Conservation (phyloP, 1,284 basidiomycete genomes). For the Kalmanozyma brasiliensis region DNA sequence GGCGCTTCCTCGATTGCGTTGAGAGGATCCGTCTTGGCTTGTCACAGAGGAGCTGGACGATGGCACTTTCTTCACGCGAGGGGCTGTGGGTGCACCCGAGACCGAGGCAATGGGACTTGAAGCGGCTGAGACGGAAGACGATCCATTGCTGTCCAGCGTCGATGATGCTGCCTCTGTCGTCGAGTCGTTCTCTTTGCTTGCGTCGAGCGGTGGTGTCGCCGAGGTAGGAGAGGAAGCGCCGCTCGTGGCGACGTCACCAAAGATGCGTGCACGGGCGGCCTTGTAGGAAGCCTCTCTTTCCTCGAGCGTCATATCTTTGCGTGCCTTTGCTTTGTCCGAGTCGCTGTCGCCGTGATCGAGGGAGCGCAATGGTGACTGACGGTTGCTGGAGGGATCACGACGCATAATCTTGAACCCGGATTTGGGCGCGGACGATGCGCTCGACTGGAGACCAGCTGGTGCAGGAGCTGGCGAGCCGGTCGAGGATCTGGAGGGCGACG, state of each 20-base stretch:
- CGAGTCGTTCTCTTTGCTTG: slow-evolving; percentile 3
- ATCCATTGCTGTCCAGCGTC: slow-evolving; percentile 3
- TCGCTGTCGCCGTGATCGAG: slow-evolving; percentile 21
- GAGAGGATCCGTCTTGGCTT: slow-evolving; percentile 16
- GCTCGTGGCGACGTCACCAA: slow-evolving; percentile 32
- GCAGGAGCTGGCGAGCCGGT: slow-evolving; percentile 12
- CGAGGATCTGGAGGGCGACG: slow-evolving; percentile 13
- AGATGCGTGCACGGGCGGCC: slow-evolving; percentile 58
- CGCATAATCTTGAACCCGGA: slow-evolving; percentile 51
- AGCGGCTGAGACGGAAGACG: slow-evolving; percentile 22
- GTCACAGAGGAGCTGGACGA: slow-evolving; percentile 19
- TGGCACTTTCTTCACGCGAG: slow-evolving; percentile 10
- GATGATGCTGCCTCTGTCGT: neutral
- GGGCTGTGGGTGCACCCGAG: slow-evolving; percentile 7
- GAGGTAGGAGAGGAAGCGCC: slow-evolving; percentile 22
- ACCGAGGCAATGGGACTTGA: slow-evolving; percentile 25
- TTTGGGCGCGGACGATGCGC: slow-evolving; percentile 11
- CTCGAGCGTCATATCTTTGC: slow-evolving; percentile 60
- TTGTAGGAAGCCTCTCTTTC: slow-evolving; percentile 58
- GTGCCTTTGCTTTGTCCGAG: slow-evolving; percentile 33
- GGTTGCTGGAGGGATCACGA: slow-evolving; percentile 39
- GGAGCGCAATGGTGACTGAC: slow-evolving; percentile 16
- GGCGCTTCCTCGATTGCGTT: slow-evolving; percentile 6
- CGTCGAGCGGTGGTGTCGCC: slow-evolving; percentile 13
- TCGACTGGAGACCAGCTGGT: slow-evolving; percentile 1